These are phyloP conservation scores for Penicillium occitanis DNA, from an alignment of 2,329 filamentous ascomycete genomes.

Conservation along the genomic window DNA sequence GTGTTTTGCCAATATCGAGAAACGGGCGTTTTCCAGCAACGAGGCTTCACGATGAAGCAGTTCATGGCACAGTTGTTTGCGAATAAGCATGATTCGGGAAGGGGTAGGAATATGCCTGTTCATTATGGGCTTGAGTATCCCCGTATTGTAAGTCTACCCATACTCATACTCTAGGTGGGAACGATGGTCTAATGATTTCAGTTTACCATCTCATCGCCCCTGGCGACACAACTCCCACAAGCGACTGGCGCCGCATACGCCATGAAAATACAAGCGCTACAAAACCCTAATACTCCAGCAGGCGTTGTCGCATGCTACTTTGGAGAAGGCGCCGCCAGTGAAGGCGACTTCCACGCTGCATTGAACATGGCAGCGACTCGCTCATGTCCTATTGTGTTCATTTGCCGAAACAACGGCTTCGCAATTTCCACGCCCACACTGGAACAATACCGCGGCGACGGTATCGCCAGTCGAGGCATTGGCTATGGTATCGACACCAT, in stretches of 20 bases:
- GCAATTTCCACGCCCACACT: slow-evolving; percentile 86
- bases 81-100: slow-evolving; percentile 75
- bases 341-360: slow-evolving; percentile 89
- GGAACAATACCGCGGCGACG: slow-evolving; percentile 88
- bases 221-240: slow-evolving; percentile 88
- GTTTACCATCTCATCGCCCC: slow-evolving; percentile 82
- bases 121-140: slow-evolving; percentile 85
- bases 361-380: slow-evolving; percentile 88
- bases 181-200: slow-evolving; percentile 31
- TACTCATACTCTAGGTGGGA: too few relatives aligned
- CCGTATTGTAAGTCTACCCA: slow-evolving; percentile 67
- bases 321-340: slow-evolving; percentile 84
- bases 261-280: slow-evolving; percentile 73
- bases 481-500: slow-evolving; percentile 95
- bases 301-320: slow-evolving; percentile 82
- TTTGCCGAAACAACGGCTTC: slow-evolving; percentile 91
- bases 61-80: slow-evolving; percentile 97
- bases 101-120: slow-evolving; percentile 93
- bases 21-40: slow-evolving; percentile 83
- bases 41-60: slow-evolving; percentile 80
- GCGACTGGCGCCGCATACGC: slow-evolving; percentile 85
- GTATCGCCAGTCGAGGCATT: slow-evolving; percentile 80
- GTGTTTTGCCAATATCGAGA: slow-evolving; percentile 95
- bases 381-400: slow-evolving; percentile 82
- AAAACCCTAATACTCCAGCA: slow-evolving; percentile 66